These are phyloP conservation scores for Aspergillus funiculosus DNA, from an alignment of 495 filamentous ascomycete species.

Conservation along the genomic window DNA sequence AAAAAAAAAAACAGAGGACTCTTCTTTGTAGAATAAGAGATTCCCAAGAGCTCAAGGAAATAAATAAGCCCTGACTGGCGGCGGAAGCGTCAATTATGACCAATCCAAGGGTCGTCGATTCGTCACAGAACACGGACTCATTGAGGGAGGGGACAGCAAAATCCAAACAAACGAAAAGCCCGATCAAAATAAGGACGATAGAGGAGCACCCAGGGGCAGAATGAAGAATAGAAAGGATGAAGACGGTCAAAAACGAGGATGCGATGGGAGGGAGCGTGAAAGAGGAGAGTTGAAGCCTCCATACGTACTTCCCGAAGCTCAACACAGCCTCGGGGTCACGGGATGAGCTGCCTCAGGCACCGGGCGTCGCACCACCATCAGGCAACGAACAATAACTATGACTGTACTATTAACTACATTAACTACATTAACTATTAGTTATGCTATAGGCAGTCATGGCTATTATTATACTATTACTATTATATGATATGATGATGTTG, in stretches of 20 bases:
- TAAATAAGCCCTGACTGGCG: not conserved
- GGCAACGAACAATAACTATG: too few species aligned
- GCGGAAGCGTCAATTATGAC: constrained; percentile 23
- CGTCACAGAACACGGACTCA: constrained; percentile 30
- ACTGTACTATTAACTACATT: too few species aligned
- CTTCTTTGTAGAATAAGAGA: not conserved
- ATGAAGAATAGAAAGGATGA: constrained; percentile 12
- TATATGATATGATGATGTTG: too few species aligned
- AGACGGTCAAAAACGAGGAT: constrained; percentile 6
- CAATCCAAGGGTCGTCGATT: constrained; percentile 38
- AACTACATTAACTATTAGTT: too few species aligned
- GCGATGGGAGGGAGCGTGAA: constrained; percentile 16
- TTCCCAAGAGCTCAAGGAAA: not conserved
- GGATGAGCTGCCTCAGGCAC: constrained; percentile 17
- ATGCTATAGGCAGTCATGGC: too few species aligned
- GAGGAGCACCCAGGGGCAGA: not conserved
- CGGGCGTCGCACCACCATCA: constrained; percentile 7
- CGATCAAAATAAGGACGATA: constrained; percentile 11
- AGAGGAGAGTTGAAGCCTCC: not conserved
- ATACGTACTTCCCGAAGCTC: not conserved
- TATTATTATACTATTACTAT: too few species aligned
- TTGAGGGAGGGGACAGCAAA: constrained; percentile 28
- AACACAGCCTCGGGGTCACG: constrained; percentile 20
- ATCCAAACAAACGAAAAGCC: constrained; percentile 17
- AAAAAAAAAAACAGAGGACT: not conserved